phyloP scores from a whole-genome alignment of 1,139 yeast species.

The Petasospora rhodanensis region DNA sequence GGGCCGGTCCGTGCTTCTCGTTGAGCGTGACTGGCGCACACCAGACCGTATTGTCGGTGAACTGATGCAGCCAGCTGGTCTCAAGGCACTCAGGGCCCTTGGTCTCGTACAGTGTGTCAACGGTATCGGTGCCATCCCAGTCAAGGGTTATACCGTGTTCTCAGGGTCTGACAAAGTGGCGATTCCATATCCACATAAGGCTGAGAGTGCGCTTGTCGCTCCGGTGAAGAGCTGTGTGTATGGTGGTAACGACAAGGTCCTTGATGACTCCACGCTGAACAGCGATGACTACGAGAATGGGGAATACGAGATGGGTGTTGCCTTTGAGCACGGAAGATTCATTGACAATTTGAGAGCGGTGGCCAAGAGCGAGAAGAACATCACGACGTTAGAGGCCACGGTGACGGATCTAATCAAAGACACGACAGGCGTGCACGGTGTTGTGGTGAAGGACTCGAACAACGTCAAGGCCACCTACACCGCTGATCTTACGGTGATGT shows the following conservation, averaged over 20 bases:
- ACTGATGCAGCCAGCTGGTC: constrained; percentile 91
- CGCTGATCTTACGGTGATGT: constrained; percentile 67
- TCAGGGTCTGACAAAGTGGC: constrained; percentile 52
- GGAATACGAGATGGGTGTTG: constrained; percentile 67
- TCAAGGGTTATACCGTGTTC: constrained; percentile 76
- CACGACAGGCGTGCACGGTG: constrained; percentile 61
- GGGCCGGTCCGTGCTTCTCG: constrained; percentile 64
- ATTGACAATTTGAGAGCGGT: constrained; percentile 70
- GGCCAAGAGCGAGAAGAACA: constrained; percentile 64
- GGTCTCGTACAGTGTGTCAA: constrained; percentile 81
- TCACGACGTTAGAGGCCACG: constrained; percentile 76
- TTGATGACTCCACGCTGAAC: constrained; percentile 35
- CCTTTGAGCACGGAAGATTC: constrained; percentile 91
- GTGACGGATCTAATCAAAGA: constrained; percentile 61
- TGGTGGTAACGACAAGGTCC: constrained; percentile 49
- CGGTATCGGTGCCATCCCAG: constrained; percentile 74
- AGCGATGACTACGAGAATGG: constrained; percentile 55
- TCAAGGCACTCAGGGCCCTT: constrained; percentile 70
- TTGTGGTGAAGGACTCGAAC: constrained; percentile 42
- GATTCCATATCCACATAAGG: constrained; percentile 69
- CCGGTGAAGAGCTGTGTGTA: constrained; percentile 53
- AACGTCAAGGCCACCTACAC: constrained; percentile 36
- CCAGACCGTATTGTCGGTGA: constrained; percentile 98
- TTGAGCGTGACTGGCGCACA: constrained; percentile 84
- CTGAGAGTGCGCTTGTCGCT: constrained; percentile 39